These are phyloP conservation scores for Leptosphaerulina australis DNA, from an alignment of 2,329 filamentous ascomycete genomes.

Conservation along the genomic window DNA sequence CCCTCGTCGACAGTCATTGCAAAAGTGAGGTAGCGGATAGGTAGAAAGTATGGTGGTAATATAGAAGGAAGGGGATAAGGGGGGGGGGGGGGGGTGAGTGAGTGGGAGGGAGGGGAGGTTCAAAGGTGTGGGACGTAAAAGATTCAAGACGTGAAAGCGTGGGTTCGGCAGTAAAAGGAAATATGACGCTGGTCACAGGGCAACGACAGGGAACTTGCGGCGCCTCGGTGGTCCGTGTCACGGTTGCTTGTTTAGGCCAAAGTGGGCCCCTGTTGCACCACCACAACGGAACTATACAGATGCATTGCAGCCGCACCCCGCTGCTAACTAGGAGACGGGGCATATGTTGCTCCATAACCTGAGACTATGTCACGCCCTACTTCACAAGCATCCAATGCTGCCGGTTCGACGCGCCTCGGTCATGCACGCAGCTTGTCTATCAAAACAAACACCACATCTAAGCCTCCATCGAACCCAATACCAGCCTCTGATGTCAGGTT, in stretches of 20 bases:
- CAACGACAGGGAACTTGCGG: neutral
- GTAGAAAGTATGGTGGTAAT: neutral
- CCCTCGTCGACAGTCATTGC: conserved; percentile 44
- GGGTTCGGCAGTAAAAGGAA: conserved; percentile 13
- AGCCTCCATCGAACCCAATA: conserved; percentile 28
- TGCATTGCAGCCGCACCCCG: conserved; percentile 1
- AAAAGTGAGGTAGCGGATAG: conserved; percentile 8
- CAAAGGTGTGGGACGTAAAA: neutral
- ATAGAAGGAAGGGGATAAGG: neutral
- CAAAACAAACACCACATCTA: conserved; percentile 38
- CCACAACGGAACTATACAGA: conserved; percentile 5
- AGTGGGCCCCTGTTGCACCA: conserved; percentile 5
- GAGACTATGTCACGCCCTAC: conserved; percentile 38
- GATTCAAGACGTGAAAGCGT: neutral
- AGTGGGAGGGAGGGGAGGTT: neutral
- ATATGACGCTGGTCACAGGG: conserved; percentile 4
- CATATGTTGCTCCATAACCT: conserved; percentile 13
- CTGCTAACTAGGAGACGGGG: conserved; percentile 1
- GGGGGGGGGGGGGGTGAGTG: neutral
- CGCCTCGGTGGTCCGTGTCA: neutral
- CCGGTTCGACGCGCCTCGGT: conserved; percentile 23
- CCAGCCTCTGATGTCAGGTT: conserved; percentile 51
- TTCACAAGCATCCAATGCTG: conserved; percentile 31
- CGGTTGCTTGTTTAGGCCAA: conserved; percentile 2
- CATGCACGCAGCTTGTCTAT: conserved; percentile 38